Percentiles rank a stretch among this genome's conserved stretches.
Evolutionary conservation across 2,329 filamentous ascomycete species (phyloP).

Genomic region (Emmonsiellopsis sp.): DNA sequence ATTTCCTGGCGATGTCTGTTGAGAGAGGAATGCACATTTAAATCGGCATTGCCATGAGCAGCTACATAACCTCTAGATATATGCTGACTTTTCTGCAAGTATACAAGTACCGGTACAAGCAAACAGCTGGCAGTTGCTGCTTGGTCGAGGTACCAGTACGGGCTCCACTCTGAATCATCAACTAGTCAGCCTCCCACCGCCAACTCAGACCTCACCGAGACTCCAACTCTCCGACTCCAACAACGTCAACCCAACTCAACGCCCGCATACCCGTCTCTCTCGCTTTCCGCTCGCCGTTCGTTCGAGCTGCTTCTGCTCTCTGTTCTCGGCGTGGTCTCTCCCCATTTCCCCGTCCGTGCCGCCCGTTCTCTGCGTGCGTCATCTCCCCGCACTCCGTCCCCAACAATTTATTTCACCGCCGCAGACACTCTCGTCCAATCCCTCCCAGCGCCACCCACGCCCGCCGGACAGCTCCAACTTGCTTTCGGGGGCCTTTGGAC

Average conservation of each 20-base stretch:
- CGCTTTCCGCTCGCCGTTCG: neutral
- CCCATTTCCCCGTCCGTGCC: neutral
- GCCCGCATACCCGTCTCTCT: neutral
- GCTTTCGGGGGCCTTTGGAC: too few species aligned
- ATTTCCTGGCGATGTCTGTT: too few species aligned
- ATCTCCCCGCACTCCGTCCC: neutral
- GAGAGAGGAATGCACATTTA: neutral
- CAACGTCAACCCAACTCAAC: neutral
- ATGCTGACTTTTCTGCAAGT: neutral
- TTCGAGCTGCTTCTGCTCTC: neutral
- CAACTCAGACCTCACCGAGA: neutral
- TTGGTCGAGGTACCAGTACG: neutral
- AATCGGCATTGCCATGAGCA: neutral
- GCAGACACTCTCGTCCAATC: neutral
- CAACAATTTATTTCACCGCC: conserved; percentile 1
- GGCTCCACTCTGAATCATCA: neutral
- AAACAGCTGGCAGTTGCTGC: neutral
- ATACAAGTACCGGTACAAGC: neutral
- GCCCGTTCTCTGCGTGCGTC: neutral
- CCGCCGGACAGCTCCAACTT: neutral
- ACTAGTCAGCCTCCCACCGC: too few species aligned
- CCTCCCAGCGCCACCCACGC: too few species aligned
- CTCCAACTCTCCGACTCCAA: neutral
- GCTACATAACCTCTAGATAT: neutral
- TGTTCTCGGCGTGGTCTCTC: neutral